These are phyloP conservation scores for Eucalyptus microcorys DNA, from an alignment of 345 rosid species.

Conservation along the genomic window DNA sequence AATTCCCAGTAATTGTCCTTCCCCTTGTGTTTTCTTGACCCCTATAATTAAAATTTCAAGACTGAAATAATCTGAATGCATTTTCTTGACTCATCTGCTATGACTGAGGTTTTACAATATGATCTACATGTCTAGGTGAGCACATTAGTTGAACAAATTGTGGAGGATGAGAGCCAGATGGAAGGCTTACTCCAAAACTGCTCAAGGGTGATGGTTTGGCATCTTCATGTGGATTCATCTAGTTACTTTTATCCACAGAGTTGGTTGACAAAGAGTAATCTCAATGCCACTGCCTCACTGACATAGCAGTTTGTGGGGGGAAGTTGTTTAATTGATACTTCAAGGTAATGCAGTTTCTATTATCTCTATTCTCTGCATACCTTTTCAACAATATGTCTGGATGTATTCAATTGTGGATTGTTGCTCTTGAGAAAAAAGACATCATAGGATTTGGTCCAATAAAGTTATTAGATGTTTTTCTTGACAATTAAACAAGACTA, in stretches of 20 bases:
- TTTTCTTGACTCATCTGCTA: background rate
- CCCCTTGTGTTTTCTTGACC: background rate
- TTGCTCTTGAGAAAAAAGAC: background rate
- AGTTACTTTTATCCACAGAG: conserved; percentile 22
- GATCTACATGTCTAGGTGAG: conserved; percentile 22
- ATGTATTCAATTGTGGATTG: background rate
- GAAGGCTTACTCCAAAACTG: conserved; percentile 37
- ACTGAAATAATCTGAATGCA: background rate
- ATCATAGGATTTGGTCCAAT: background rate
- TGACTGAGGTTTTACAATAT: background rate
- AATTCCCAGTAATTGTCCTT: conserved; percentile 22
- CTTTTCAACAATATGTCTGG: background rate
- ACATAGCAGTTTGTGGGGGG: conserved; percentile 1
- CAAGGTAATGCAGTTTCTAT: background rate
- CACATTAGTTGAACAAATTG: conserved; percentile 40
- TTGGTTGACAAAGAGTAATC: conserved; percentile 29
- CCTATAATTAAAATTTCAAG: background rate
- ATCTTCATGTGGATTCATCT: conserved; percentile 7
- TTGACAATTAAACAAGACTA: background rate
- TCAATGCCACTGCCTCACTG: conserved; percentile 18
- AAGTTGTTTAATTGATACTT: background rate
- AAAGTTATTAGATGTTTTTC: background rate
- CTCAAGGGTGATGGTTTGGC: conserved; percentile 51
- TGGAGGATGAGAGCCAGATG: conserved; percentile 73
- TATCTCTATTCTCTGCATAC: background rate